Evolutionary conservation across 225 moss, liverwort and hornwort species (phyloP), one percentile per base, ranked within the genome.

Genomic region (Takakia lepidozioides): DNA sequence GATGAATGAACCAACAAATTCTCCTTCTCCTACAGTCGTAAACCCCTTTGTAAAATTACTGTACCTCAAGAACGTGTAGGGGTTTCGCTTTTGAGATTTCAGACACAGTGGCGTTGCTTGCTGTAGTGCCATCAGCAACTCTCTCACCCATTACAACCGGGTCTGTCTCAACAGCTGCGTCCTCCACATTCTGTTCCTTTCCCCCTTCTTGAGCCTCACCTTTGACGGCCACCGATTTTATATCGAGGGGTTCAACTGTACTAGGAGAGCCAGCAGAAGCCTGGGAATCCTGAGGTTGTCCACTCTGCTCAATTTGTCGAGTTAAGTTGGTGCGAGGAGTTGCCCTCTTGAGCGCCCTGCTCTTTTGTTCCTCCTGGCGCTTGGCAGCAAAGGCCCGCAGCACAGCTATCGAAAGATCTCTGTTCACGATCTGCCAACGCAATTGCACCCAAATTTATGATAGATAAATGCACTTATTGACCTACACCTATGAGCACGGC

Each of bases 371-470:
- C 46, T 78, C 81, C 57, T 81, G 85, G 27, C 78, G 72, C 69
- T 76, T 87, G 8, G 72, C 66, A 50, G 81, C 78, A 65, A 87
- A 85, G 8, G 74, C 61, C 53, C 98, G 83, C 2, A 98, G 58
- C 3, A 91, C 83, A n/a, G 98, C 98, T 41, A 98, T 72, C 15
- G 98, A 98, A 18, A 98, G 61, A 34, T 98, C 98, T 57, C 98
- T 85, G 56, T 98, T 98, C 46, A 98, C 98, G 56, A 91, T 78
- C 87, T 87, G 74, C 59, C 62, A 38, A 49, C 7, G 19, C 13
- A 13, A 29, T 32, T 27, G 15, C 21, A 21, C 27, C 19, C 10
- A 44, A 3, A 56, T 27, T 19, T 43, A 16, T n/a, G n/a, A n/a
- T n/a, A n/a, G n/a, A n/a, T n/a, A n/a, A n/a, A n/a, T n/a, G 20